Percentiles rank a stretch among this genome's conserved stretches.
Evolutionary conservation across 2,329 filamentous ascomycete species (phyloP).

Genomic region (Claviceps arundinis): DNA sequence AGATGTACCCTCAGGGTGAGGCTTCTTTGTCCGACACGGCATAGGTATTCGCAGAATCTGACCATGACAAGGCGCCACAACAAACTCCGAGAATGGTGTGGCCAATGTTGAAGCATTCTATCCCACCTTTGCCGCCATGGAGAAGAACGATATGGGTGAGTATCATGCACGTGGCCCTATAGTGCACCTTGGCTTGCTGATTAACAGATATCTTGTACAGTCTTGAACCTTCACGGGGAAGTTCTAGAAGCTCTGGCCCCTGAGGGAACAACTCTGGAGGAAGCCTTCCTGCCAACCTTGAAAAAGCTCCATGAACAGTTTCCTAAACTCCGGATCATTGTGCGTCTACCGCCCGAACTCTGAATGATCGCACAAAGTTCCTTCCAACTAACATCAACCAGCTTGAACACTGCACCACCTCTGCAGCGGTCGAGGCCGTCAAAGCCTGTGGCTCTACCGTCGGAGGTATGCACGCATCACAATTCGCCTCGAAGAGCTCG

Average conservation of each 20-base stretch:
- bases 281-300: conserved; percentile 67
- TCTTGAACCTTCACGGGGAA: conserved; percentile 93
- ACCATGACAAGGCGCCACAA: conserved; percentile 38
- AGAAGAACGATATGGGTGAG: conserved; percentile 51
- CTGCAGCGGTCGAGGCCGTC: conserved; percentile 67
- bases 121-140: conserved; percentile 80
- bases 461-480: conserved; percentile 26
- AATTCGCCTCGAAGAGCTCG: not conserved
- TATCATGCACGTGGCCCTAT: not conserved
- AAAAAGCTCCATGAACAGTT: conserved; percentile 60
- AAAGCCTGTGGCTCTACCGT: conserved; percentile 65
- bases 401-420: conserved; percentile 80
- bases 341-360: not conserved
- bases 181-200: not conserved
- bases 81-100: conserved; percentile 56
- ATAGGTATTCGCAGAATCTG: not conserved
- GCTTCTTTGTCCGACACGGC: not conserved
- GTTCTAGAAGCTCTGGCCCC: conserved; percentile 40
- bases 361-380: not conserved
- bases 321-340: conserved; percentile 50
- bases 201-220: conserved; percentile 11
- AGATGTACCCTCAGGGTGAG: conserved; percentile 46
- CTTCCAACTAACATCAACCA: not conserved
- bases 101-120: conserved; percentile 54
- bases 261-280: conserved; percentile 30